Conservation (phyloP, 768 basidiomycete species). For the Macrolepiota fuliginosa region DNA sequence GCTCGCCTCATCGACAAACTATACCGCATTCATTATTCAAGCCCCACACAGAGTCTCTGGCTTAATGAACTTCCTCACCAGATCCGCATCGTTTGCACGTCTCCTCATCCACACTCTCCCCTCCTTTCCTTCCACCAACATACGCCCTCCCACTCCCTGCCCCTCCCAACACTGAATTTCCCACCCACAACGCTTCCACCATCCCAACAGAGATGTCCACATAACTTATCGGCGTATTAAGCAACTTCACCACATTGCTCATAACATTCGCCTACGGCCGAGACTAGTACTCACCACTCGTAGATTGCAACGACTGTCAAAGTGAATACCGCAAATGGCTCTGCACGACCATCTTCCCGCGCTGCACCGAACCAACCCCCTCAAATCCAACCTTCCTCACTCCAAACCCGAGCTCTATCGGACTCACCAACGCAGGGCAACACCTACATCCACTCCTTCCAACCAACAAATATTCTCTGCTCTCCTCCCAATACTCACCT, state of each 20-base stretch:
- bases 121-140: constrained; percentile 67
- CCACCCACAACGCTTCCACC: too few relatives aligned
- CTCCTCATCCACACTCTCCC: constrained; percentile 68
- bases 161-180: constrained; percentile 29
- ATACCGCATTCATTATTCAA: constrained; percentile 69
- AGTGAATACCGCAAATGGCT: constrained; percentile 67
- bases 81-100: constrained; percentile 72
- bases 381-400: constrained; percentile 32
- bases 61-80: constrained; percentile 72
- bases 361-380: constrained; percentile 61
- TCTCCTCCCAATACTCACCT: constrained; percentile 33
- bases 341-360: too few relatives aligned
- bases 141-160: constrained; percentile 69
- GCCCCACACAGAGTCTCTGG: constrained; percentile 56
- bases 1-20: constrained; percentile 67
- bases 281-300: constrained; percentile 75
- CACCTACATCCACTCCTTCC: constrained; percentile 28
- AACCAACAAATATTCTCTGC: constrained; percentile 42
- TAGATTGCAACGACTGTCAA: constrained; percentile 76
- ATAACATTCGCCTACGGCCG: constrained; percentile 76
- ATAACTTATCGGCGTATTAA: constrained; percentile 53
- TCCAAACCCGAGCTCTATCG: constrained; percentile 28
- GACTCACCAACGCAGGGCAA: constrained; percentile 31
- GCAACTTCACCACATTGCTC: constrained; percentile 75
- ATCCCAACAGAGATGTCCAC: constrained; percentile 26